Conservation (phyloP, 2,329 filamentous ascomycete species). For the Capronia epimyces region DNA sequence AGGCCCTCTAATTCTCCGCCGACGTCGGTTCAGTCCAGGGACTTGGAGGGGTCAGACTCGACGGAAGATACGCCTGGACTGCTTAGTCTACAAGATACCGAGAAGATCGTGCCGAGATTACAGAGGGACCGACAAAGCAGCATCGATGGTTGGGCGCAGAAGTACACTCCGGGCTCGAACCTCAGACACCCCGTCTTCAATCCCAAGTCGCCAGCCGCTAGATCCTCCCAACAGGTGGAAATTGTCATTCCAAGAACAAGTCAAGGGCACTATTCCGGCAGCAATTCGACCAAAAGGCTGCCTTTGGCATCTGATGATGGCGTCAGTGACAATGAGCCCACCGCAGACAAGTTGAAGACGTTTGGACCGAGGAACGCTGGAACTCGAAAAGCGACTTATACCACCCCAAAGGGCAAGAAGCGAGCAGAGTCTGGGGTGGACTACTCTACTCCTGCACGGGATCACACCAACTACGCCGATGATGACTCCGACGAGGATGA, state of each 20-base stretch:
- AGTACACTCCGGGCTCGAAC: constrained; percentile 11
- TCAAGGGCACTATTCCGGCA: constrained; percentile 11
- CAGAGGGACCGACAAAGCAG: constrained; percentile 18
- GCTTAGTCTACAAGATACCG: constrained; percentile 9
- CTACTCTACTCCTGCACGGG: constrained; percentile 13
- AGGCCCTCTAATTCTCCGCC: constrained; percentile 7
- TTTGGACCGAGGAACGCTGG: constrained; percentile 1
- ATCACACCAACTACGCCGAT: not conserved
- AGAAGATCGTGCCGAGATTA: constrained; percentile 16
- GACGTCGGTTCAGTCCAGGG: constrained; percentile 14
- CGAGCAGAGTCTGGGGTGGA: constrained; percentile 18
- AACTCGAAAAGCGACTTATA: constrained; percentile 10
- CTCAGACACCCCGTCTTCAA: constrained; percentile 18
- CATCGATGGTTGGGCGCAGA: constrained; percentile 21
- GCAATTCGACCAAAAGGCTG: not conserved
- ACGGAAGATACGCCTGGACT: not conserved
- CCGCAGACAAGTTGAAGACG: not conserved
- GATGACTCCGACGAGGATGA: constrained; percentile 1
- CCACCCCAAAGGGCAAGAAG: constrained; percentile 21
- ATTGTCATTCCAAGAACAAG: constrained; percentile 17
- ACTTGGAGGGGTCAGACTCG: constrained; percentile 1
- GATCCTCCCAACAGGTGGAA: constrained; percentile 5
- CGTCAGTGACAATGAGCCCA: not conserved
- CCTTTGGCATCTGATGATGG: not conserved
- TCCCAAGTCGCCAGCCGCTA: constrained; percentile 6